A percentile compares a stretch with the other conserved stretches of the same genome.
Conservation (phyloP, 441 rosid genomes). For the Biscutella laevigata region DNA sequence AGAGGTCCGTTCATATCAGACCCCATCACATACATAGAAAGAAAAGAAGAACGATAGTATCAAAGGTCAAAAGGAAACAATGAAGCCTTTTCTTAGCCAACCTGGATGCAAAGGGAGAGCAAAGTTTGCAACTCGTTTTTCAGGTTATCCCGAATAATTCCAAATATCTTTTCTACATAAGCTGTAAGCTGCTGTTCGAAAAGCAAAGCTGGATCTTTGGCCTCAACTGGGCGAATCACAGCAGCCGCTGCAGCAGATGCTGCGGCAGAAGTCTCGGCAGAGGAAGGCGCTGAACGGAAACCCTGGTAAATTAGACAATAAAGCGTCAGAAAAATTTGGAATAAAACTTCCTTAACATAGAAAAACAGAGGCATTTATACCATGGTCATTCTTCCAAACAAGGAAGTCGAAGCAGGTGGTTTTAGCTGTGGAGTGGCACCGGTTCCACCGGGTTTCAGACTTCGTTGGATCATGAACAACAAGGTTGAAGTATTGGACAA, state of each 20-base stretch:
- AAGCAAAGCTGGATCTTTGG: constrained; percentile 89
- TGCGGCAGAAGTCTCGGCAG: constrained; percentile 60
- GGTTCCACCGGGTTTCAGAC: constrained; percentile 47
- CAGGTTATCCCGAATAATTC: constrained; percentile 85
- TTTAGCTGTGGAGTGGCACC: constrained; percentile 44
- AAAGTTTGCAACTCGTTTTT: constrained; percentile 66
- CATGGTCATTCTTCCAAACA: constrained; percentile 80
- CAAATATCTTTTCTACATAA: constrained; percentile 81
- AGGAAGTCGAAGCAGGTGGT: constrained; percentile 56
- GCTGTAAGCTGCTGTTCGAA: too few species aligned
- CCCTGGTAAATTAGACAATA: constrained; percentile 42
- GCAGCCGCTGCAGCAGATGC: constrained; percentile 40
- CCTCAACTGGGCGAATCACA: constrained; percentile 64
- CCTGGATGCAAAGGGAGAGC: constrained; percentile 84
- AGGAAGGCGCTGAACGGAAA: constrained; percentile 75
- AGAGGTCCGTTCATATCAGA: constrained; percentile 17
- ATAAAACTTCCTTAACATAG: not conserved
- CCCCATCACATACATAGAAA: not conserved
- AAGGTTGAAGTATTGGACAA: constrained; percentile 71
- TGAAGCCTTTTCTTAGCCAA: constrained; percentile 15
- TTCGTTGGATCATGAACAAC: constrained; percentile 73
- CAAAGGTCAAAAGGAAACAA: not conserved
- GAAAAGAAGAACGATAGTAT: constrained; percentile 2
- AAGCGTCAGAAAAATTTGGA: constrained; percentile 8
- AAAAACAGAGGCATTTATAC: constrained; percentile 31